Conservation (phyloP, 1,139 yeast genomes). For the Saccharomyces hybrid region DNA sequence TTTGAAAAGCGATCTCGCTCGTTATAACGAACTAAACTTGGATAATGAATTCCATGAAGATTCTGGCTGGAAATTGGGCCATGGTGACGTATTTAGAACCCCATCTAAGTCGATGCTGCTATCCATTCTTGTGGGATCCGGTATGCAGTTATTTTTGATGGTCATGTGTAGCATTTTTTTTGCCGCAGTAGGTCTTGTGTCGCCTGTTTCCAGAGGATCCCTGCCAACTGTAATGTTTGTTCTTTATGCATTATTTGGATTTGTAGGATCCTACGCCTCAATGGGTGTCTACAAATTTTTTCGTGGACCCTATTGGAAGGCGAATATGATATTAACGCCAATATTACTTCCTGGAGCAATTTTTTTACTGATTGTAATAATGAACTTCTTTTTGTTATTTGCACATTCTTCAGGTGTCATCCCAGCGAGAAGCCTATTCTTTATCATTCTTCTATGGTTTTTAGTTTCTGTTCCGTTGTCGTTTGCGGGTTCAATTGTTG, state of each 20-base stretch:
- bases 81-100: constrained; percentile 90
- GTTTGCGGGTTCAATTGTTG: constrained; percentile 68
- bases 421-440: constrained; percentile 84
- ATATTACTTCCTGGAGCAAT: constrained; percentile 72
- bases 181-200: constrained; percentile 81
- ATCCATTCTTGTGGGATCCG: constrained; percentile 82
- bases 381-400: constrained; percentile 75
- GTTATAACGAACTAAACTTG: constrained; percentile 81
- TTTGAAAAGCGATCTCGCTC: constrained; percentile 74
- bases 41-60: constrained; percentile 89
- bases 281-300: constrained; percentile 79
- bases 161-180: constrained; percentile 63
- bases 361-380: constrained; percentile 53
- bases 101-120: constrained; percentile 67
- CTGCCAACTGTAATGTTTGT: constrained; percentile 84
- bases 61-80: constrained; percentile 94
- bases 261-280: constrained; percentile 79
- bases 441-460: constrained; percentile 79
- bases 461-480: constrained; percentile 79
- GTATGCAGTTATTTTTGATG: constrained; percentile 79
- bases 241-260: constrained; percentile 70
- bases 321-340: constrained; percentile 78
- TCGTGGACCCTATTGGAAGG: constrained; percentile 89
- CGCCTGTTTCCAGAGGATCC: constrained; percentile 94
- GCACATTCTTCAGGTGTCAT: constrained; percentile 90